Evolutionary conservation across 2,329 filamentous ascomycete genomes (phyloP), one percentile per base, ranked within the genome.

Genomic region (Cladosporium sp.): DNA sequence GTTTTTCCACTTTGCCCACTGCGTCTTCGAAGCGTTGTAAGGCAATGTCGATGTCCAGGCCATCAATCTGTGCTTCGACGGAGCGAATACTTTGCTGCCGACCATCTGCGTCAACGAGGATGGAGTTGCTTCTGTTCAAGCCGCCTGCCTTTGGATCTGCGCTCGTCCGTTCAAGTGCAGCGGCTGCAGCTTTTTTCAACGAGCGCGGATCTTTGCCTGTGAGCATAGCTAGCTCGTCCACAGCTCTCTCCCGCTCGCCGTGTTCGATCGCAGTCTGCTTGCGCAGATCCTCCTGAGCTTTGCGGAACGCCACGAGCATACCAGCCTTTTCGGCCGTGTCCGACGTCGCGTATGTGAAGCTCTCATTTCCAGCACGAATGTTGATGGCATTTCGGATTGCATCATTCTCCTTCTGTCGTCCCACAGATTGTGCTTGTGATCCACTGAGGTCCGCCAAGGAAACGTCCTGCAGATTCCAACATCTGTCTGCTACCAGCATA

Each of bases 81-180:
- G 92, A 97, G 62, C 94, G 91, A 56, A 99, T 85, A 75, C 95
- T 97, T 76, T 98, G 92, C 77, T 97, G 93, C 73, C 96, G 96
- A 58, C 95, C 95, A 73, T 98, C 95, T 16, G 97, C 92, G 72
- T 99, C 95, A 70, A 99, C 93, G 64, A 97, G 86, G 80, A 97
- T 90, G 67, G 72, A 73, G 49, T 72, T 72, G 51, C 71, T 73
- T 32, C 74, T 66, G 28, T 65, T 69, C 21, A 76, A 63, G 23
- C 73, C 71, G 21, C 68, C 67, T 16, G 69, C 65, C 23, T 71
- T 66, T 2, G 64, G 64, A 83, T 86, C 21, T 81, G 80, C 88
- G 1, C 74, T 77, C 5, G 92, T 92, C 6, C 60, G 34, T 11
- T 93, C 79, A 8, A 87, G 90, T 21, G 69, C 70, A 7, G 72